Conservation (phyloP, 257 asterid species). For the Solanum appendiculatum region DNA sequence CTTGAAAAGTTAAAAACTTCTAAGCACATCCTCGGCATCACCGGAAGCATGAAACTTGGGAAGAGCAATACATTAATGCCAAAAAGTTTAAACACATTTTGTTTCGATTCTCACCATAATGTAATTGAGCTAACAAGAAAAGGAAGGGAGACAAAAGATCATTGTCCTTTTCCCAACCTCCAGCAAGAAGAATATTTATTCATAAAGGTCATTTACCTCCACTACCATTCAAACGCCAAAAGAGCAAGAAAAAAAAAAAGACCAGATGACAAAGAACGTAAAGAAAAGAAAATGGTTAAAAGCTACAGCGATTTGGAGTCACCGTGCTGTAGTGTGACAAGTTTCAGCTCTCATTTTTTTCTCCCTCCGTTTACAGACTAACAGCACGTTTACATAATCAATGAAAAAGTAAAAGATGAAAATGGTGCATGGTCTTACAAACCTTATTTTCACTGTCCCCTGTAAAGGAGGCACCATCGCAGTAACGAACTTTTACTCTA, state of each 20-base stretch:
- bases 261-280: background rate
- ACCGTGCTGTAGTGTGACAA: background rate
- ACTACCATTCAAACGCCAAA: background rate
- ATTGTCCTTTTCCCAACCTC: background rate
- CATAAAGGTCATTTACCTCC: background rate
- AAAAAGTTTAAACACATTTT: background rate
- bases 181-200: background rate
- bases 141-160: background rate
- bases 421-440: background rate
- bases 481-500: constrained; percentile 52
- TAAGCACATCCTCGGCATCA: background rate
- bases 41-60: background rate
- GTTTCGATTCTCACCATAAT: background rate
- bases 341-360: background rate
- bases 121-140: background rate
- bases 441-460: constrained; percentile 59
- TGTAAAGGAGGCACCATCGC: constrained; percentile 65
- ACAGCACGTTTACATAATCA: background rate
- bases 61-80: background rate
- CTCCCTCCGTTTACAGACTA: background rate
- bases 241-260: background rate
- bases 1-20: background rate
- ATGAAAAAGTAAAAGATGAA: background rate
- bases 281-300: background rate
- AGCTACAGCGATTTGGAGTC: background rate